phyloP scores from a whole-genome alignment of 1,139 yeast genomes.

The Kodamaea sp. region DNA sequence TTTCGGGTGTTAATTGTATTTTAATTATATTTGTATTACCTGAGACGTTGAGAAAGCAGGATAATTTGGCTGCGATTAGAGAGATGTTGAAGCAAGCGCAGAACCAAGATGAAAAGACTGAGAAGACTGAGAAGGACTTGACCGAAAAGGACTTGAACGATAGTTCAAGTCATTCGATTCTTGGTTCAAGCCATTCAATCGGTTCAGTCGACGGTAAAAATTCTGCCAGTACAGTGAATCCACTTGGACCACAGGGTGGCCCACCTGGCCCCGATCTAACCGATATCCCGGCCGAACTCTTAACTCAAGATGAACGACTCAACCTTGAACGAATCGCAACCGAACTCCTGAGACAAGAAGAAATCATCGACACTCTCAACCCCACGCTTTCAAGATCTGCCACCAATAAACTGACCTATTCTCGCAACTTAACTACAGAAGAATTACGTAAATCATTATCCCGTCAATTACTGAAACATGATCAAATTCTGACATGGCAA shows the following conservation, averaged over 20 bases:
- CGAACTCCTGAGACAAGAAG: conserved; percentile 13
- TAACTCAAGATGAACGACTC: conserved; percentile 12
- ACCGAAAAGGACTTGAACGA: conserved; percentile 6
- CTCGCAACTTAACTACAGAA: conserved; percentile 25
- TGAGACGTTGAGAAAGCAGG: conserved; percentile 65
- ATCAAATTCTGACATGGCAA: conserved; percentile 7
- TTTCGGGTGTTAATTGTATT: conserved; percentile 53
- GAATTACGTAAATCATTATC: conserved; percentile 20
- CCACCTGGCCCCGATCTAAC: no score
- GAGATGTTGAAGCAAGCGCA: conserved; percentile 24
- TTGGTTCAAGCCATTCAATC: no score
- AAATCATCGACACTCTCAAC: conserved; percentile 32
- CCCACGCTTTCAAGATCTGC: conserved; percentile 36
- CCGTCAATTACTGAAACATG: not conserved
- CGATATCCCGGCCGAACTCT: not conserved
- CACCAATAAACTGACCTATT: conserved; percentile 35
- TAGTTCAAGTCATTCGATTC: not conserved
- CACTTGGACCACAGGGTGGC: no score
- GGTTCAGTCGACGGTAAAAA: no score
- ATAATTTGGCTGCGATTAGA: conserved; percentile 46
- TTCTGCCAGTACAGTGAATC: no score
- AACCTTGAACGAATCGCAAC: conserved; percentile 19
- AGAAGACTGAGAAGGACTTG: conserved; percentile 17
- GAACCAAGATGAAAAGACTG: conserved; percentile 6
- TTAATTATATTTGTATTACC: conserved; percentile 60